Percentiles rank a stretch among this genome's conserved stretches.
Conservation (phyloP, 768 basidiomycete genomes). For the Phaeotremella fagi region DNA sequence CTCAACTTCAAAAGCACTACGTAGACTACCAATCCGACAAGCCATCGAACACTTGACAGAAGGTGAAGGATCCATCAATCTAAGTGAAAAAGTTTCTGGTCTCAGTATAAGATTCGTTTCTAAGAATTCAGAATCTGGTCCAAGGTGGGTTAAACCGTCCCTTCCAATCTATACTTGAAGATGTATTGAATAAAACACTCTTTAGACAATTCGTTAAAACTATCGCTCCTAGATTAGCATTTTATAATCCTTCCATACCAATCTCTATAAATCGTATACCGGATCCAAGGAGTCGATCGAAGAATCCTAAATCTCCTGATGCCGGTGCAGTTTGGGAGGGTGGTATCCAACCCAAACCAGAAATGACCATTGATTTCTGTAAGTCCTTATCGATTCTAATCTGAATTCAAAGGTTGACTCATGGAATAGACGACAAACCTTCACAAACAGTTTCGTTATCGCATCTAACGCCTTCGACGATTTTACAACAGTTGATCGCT, state of each 20-base stretch:
- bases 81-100: constrained; percentile 2
- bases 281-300: constrained; percentile 24
- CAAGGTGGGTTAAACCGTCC: constrained; percentile 17
- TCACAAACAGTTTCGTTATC: constrained; percentile 9
- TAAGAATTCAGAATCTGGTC: constrained; percentile 26
- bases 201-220: constrained; percentile 25
- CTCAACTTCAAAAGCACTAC: neutral
- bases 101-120: constrained; percentile 21
- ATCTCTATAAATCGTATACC: constrained; percentile 18
- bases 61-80: neutral
- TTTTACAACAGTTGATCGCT: constrained; percentile 7
- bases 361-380: constrained; percentile 17
- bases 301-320: constrained; percentile 17
- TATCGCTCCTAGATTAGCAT: constrained; percentile 27
- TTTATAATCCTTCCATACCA: constrained; percentile 26
- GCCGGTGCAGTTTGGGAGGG: constrained; percentile 8
- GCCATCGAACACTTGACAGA: neutral
- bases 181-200: neutral
- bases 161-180: neutral
- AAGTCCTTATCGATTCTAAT: constrained; percentile 5
- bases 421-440: neutral
- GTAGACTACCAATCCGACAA: neutral
- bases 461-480: constrained; percentile 12
- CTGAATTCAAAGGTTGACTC: no score
- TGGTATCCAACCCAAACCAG: constrained; percentile 16